Evolutionary conservation across 192 early-diverging fungal species (phyloP).

Genomic region (Backusella tuberculispora): DNA sequence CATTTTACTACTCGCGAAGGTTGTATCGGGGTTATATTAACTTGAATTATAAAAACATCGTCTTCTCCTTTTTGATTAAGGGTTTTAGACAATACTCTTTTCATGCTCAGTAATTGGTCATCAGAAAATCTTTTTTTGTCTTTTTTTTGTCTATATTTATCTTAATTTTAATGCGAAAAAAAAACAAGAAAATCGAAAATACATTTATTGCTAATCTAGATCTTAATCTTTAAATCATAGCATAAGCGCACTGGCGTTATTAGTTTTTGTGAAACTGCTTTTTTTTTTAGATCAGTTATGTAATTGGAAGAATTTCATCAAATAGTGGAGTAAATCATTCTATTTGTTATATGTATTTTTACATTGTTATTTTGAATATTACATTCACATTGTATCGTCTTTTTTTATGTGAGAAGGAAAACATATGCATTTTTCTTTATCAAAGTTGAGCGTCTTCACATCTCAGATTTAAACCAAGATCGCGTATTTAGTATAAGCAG

Average conservation of each 20-base stretch:
- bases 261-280: background rate
- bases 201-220: background rate
- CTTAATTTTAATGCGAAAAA: background rate
- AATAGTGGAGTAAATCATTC: background rate
- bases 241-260: background rate
- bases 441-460: background rate
- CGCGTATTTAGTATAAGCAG: background rate
- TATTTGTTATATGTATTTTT: background rate
- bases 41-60: background rate
- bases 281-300: background rate
- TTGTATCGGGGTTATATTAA: background rate
- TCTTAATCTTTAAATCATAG: background rate
- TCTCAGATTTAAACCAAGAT: slow-evolving; percentile 9
- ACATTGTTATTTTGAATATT: background rate
- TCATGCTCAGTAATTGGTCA: background rate
- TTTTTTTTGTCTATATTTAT: background rate
- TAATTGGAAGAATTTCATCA: background rate
- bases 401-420: background rate
- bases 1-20: background rate
- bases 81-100: background rate
- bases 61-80: background rate
- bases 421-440: background rate
- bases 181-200: background rate
- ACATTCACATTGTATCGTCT: background rate
- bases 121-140: background rate